Evolutionary conservation across 23 red algal genomes (phyloP).

Genomic region (Gracilaria domingensis): DNA sequence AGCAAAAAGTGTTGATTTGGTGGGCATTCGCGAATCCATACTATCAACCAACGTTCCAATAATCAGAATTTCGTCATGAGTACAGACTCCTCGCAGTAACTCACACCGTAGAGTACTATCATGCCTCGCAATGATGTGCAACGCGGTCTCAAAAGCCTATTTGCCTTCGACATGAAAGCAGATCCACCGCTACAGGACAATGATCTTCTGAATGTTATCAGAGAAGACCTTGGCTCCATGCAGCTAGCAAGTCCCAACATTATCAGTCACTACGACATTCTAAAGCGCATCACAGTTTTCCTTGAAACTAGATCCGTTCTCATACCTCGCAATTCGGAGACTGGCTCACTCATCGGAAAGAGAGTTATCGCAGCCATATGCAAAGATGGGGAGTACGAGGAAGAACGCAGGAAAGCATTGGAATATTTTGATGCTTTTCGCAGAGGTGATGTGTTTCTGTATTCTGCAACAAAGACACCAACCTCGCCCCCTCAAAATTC

Average conservation of each 20-base stretch:
- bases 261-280: conserved; percentile 8
- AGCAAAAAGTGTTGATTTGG: background rate
- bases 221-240: background rate
- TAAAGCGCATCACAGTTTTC: background rate
- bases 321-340: background rate
- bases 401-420: background rate
- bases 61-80: no score
- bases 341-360: background rate
- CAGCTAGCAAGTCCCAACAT: background rate
- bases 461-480: background rate
- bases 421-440: conserved; percentile 20
- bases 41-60: background rate
- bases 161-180: background rate
- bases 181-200: background rate
- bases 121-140: background rate
- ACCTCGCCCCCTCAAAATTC: background rate
- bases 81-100: background rate
- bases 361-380: conserved; percentile 9
- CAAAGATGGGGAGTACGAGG: background rate
- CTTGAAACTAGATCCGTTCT: background rate
- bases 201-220: background rate
- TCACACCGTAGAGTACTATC: background rate
- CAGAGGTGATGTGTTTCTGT: background rate
- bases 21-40: conserved; percentile 21
- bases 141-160: background rate